Evolutionary conservation across 2,329 filamentous ascomycete genomes (phyloP).

Genomic region (Stromatinia cepivora): DNA sequence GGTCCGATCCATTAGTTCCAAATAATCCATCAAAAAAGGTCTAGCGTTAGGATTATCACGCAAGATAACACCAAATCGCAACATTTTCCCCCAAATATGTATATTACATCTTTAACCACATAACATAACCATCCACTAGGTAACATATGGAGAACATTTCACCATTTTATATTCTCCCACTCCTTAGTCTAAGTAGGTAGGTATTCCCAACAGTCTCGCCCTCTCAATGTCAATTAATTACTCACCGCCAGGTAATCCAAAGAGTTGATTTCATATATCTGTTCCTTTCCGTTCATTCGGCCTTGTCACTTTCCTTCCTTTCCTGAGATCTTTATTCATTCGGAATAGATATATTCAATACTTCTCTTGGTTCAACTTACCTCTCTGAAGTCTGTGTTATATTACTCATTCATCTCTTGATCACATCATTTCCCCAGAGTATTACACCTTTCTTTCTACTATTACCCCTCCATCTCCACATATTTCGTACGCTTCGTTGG

Average conservation of each 20-base stretch:
- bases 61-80: slow-evolving; percentile 13
- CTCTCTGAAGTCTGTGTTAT: background rate
- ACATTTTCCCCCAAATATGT: slow-evolving; percentile 2
- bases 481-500: background rate
- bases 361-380: background rate
- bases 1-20: slow-evolving; percentile 1
- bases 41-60: slow-evolving; percentile 12
- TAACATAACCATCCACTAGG: background rate
- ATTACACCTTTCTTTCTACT: slow-evolving; percentile 11
- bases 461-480: slow-evolving; percentile 1
- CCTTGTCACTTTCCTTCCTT: background rate
- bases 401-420: background rate
- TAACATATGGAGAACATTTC: background rate
- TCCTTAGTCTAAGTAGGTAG: no score
- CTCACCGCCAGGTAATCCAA: slow-evolving; percentile 6
- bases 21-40: background rate
- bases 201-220: background rate
- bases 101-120: background rate
- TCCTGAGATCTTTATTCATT: background rate
- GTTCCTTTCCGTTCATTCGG: background rate
- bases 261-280: background rate
- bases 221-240: background rate
- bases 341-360: background rate
- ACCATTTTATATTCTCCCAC: background rate
- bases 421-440: slow-evolving; percentile 19